Conservation (phyloP, 805 yeast species). For the Wickerhamomyces alni region DNA sequence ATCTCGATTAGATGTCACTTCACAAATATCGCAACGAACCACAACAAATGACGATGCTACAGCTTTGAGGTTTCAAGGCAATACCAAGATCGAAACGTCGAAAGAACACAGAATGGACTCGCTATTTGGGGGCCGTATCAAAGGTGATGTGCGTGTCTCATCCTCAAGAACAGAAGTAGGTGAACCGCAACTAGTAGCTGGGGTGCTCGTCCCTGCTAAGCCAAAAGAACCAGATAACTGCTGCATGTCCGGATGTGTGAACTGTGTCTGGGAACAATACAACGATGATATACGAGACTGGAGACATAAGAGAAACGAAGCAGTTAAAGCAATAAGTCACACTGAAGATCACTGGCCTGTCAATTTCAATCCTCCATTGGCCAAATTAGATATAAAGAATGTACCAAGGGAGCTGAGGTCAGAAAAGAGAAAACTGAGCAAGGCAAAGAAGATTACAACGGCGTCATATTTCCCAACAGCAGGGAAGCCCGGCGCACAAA, state of each 20-base stretch:
- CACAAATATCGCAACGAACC: not conserved
- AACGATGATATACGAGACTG: slow-evolving; percentile 86
- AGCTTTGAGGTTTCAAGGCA: slow-evolving; percentile 25
- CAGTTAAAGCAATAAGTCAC: slow-evolving; percentile 43
- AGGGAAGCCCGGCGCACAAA: slow-evolving; percentile 27
- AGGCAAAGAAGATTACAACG: slow-evolving; percentile 20
- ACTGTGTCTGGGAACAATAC: slow-evolving; percentile 94
- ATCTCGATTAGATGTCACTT: not conserved
- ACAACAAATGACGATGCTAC: not conserved
- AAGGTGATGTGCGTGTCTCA: slow-evolving; percentile 42
- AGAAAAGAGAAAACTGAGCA: slow-evolving; percentile 19
- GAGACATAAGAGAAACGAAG: slow-evolving; percentile 54
- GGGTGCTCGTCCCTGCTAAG: slow-evolving; percentile 71
- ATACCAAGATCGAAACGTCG: slow-evolving; percentile 24
- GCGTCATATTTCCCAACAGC: slow-evolving; percentile 29
- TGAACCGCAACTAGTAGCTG: slow-evolving; percentile 36
- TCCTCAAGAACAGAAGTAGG: slow-evolving; percentile 26
- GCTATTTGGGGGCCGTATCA: slow-evolving; percentile 52
- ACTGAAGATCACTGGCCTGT: slow-evolving; percentile 54
- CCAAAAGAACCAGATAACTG: slow-evolving; percentile 94
- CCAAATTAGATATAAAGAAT: slow-evolving; percentile 33
- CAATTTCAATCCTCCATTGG: slow-evolving; percentile 54
- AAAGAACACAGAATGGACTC: slow-evolving; percentile 42
- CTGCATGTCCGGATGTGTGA: slow-evolving; percentile 95
- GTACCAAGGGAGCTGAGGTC: slow-evolving; percentile 34